Percentiles rank a stretch among this genome's conserved stretches.
Conservation (phyloP, 768 basidiomycete species). For the Artomyces pyxidatus region DNA sequence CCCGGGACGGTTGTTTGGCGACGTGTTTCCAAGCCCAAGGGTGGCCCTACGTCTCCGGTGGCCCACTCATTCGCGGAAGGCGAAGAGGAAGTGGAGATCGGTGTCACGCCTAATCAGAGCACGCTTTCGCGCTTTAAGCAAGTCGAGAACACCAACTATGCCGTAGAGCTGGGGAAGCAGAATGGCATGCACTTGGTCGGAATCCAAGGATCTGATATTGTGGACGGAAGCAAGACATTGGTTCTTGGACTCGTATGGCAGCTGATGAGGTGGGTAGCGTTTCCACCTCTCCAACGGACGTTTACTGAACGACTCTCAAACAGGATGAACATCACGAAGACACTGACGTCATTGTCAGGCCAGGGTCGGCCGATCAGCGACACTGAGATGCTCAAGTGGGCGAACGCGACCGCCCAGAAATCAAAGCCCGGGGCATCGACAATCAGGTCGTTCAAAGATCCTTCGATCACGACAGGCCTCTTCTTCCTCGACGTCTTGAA, state of each 20-base stretch:
- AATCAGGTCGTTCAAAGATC: slow-evolving; percentile 94
- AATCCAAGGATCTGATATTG: slow-evolving; percentile 96
- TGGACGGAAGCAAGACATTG: slow-evolving; percentile 86
- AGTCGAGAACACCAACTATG: slow-evolving; percentile 98
- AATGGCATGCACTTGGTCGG: slow-evolving; percentile 95
- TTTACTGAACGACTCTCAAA: not conserved
- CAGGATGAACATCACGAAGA: slow-evolving; percentile 86
- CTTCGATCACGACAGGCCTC: slow-evolving; percentile 75
- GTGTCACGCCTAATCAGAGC: slow-evolving; percentile 76
- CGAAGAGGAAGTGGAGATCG: slow-evolving; percentile 72
- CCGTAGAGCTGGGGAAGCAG: slow-evolving; percentile 84
- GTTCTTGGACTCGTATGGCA: slow-evolving; percentile 98
- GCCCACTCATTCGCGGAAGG: slow-evolving; percentile 41
- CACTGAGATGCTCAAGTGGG: slow-evolving; percentile 93
- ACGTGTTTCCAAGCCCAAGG: slow-evolving; percentile 90
- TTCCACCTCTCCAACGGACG: not conserved
- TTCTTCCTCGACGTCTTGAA: slow-evolving; percentile 94
- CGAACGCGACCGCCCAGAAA: slow-evolving; percentile 80
- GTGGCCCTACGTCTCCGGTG: slow-evolving; percentile 36
- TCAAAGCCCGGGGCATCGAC: slow-evolving; percentile 47
- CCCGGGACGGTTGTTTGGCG: slow-evolving; percentile 94
- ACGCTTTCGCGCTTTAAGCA: slow-evolving; percentile 92
- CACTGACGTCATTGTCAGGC: slow-evolving; percentile 65
- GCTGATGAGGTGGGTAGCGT: slow-evolving; percentile 69
- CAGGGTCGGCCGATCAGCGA: slow-evolving; percentile 84